Evolutionary conservation across 495 filamentous ascomycete species (phyloP), one percentile per base, ranked within the genome.

Genomic region (Sordaria brevicollis): DNA sequence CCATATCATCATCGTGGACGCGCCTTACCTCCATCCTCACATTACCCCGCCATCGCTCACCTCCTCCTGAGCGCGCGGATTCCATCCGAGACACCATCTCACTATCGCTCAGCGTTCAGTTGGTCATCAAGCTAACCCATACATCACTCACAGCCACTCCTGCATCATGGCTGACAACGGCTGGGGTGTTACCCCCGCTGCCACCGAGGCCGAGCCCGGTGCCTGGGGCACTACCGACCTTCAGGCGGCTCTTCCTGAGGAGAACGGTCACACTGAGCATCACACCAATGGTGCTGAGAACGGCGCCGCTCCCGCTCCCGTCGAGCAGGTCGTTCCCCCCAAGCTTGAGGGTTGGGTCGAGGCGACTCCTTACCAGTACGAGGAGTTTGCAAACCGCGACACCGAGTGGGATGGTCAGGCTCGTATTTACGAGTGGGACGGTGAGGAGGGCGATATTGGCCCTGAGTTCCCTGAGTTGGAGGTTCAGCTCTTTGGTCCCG

Each of bases 361-460:
- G 21, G 82, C 81, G 15, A 74, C 81, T 19, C 76, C 80, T 0
- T 89, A 87, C 67, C 79, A 89, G 68, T 92, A 92, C 72, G 81
- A 49, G 69, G 80, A 71, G 86, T 85, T 41, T 72, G 78, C 72
- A 31, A 66, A 78, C 15, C 72, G 36, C 4, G 36, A 68, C 3
- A 43, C 71, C 19, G 67, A 78, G 49, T 80, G 82, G 79, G 76
- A 80, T 66, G 62, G 78, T 15, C 86, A 86, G 68, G 89, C 89
- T 33, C 74, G 73, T 1, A 85, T 89, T 17, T 98, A 99, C 69
- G 89, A 96, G 76, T 97, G 91, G 91, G 84, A 88, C 10, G 92
- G 92, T 2, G 92, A 96, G 5, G 90, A 84, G 71, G 95, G 94
- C 11, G 94, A 99, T 67, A 81, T 98, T 65, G 93, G 89, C 35